Percentiles rank a stretch among this genome's conserved stretches.
Conservation (phyloP, 2,329 filamentous ascomycete species). For the Dissoconium aciculare region DNA sequence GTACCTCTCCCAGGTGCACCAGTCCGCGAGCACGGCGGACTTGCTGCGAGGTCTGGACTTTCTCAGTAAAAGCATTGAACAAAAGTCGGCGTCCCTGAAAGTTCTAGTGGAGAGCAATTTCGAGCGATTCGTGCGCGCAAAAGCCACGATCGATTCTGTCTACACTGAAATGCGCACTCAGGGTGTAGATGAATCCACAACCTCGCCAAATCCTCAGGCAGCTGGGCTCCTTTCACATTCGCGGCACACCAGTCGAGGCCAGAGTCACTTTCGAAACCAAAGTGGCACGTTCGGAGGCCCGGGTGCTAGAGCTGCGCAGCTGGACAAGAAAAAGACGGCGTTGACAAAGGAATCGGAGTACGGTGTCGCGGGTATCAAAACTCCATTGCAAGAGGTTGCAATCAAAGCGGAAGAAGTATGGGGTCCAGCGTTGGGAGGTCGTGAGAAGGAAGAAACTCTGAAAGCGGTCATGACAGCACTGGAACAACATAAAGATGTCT, state of each 20-base stretch:
- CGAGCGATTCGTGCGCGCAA: conserved; percentile 91
- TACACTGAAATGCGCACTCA: conserved; percentile 87
- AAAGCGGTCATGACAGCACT: conserved; percentile 63
- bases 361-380: conserved; percentile 75
- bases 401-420: conserved; percentile 95
- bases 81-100: conserved; percentile 94
- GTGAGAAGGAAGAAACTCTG: conserved; percentile 77
- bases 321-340: conserved; percentile 69
- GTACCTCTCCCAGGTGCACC: conserved; percentile 85
- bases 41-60: conserved; percentile 71
- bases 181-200: conserved; percentile 35
- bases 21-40: conserved; percentile 65
- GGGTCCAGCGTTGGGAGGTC: conserved; percentile 82
- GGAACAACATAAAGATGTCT: conserved; percentile 64
- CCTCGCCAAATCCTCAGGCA: conserved; percentile 16
- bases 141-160: conserved; percentile 95
- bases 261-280: conserved; percentile 24
- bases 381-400: conserved; percentile 72
- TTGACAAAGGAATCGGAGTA: conserved; percentile 86
- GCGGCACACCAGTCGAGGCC: conserved; percentile 52
- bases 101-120: conserved; percentile 96
- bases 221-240: conserved; percentile 40
- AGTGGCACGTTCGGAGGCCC: conserved; percentile 24
- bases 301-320: conserved; percentile 20
- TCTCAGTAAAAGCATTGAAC: conserved; percentile 82